Conservation (phyloP, 257 asterid species). For the Thymus quinquecostatus region DNA sequence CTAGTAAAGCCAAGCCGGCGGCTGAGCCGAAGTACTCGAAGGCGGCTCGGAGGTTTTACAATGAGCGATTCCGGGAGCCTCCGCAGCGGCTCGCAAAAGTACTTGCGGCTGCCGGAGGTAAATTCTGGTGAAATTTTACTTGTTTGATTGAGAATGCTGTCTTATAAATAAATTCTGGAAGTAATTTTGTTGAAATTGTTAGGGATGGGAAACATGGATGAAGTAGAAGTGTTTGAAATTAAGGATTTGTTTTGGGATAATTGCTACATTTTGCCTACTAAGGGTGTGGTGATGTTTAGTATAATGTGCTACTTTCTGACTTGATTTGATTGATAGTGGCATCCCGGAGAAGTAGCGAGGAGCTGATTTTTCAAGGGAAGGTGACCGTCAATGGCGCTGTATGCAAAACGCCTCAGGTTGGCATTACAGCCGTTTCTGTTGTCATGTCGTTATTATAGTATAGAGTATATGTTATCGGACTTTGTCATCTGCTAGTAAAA, state of each 20-base stretch:
- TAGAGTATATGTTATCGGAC: background rate
- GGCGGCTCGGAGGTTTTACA: conserved; percentile 94
- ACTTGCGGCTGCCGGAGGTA: conserved; percentile 97
- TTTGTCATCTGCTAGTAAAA: conserved; percentile 5
- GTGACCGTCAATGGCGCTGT: conserved; percentile 95
- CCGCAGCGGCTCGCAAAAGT: conserved; percentile 91
- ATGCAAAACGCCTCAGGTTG: conserved; percentile 92
- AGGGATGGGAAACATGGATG: background rate
- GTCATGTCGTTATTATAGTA: background rate
- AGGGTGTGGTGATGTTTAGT: conserved; percentile 3
- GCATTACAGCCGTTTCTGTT: conserved; percentile 20
- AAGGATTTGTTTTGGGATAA: background rate
- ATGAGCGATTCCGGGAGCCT: conserved; percentile 80
- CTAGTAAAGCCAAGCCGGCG: conserved; percentile 39
- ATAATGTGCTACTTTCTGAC: conserved; percentile 1
- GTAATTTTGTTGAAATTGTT: background rate
- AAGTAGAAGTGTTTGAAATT: background rate
- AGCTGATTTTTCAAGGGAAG: conserved; percentile 86
- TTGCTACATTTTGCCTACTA: conserved; percentile 12
- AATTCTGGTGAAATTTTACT: background rate
- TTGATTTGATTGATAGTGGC: conserved; percentile 63
- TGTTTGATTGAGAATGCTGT: background rate
- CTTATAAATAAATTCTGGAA: background rate
- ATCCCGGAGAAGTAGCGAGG: conserved; percentile 95
- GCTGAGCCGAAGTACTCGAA: conserved; percentile 80